Evolutionary conservation across 352 stramenopile species (phyloP), one percentile per base, ranked within the genome.

Genomic region (Peronosclerospora sorghi): DNA sequence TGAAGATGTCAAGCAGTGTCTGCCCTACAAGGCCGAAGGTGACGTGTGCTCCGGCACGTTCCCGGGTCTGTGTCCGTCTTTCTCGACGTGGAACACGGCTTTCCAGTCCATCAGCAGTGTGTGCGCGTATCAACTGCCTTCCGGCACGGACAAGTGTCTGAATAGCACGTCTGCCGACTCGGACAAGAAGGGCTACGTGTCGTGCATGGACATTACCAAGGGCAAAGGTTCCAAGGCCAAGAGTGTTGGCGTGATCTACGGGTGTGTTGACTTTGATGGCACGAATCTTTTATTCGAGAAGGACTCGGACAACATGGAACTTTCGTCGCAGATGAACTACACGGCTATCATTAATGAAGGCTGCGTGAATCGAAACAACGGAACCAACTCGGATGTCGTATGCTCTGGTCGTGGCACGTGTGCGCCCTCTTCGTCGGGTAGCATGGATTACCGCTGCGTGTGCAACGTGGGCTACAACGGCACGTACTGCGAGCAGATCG

Each of bases 401-500:
- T 88, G 76, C 58, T 85, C 73, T n/a, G 67, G 69, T 34, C 73
- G 69, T 35, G 76, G 76, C 28, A 88, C 76, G 41, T 88, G 76
- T 48, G 27, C 54, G 2, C 76, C 76, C 2, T 59, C 53, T 7
- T 54, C 51, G 20, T 56, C 53, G 0, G 53, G 53, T 19, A 59
- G 57, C 5, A 73, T 83, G 60, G 41, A 75, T 24, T 88, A 85
- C 59, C 29, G 50, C 37, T 88, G 76, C 51, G 42, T 56, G 29
- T 88, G 72, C 54, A 85, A 86, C 56, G 60, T 86, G 9, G 76
- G 76, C 20, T 88, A 84, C 69, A 76, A 66, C 44, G 76, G 76
- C 45, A 82, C 62, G 8, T 88, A 78, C 61, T 88, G 76, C 45
- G 57, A 88, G 52, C 78, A 75, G 54, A 72, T 86, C 20, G 67